Evolutionary conservation across 768 basidiomycete genomes (phyloP), one percentile per base, ranked within the genome.

Genomic region (Leccinum disarticulatum): DNA sequence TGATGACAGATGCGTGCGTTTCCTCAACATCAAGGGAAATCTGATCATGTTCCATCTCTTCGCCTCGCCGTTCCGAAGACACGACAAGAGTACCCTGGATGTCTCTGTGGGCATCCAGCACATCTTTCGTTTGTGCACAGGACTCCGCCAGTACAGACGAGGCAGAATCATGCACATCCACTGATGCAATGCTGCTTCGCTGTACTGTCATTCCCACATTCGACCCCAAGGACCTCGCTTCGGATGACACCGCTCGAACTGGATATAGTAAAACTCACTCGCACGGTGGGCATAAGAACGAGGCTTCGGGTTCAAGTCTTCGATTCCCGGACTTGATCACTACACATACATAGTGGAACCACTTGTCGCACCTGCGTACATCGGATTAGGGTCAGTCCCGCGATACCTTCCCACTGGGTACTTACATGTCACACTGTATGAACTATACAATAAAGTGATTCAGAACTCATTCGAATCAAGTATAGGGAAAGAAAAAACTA

Each of bases 311-410:
- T 38, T 71, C 68, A 30, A 80, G 57, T n/a, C 80, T 72, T 1
- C 66, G 56, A 60, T 84, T 81, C 0, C 64, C 68, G 3, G 68
- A 52, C 14, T 52, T 55, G 41, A 83, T 69, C 15, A 77, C 82
- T 28, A 78, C 77, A 57, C 83, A 84, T 5, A 79, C 83, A 57
- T 78, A 80, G 56, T 84, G 83, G 57, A 80, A 83, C 83, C 83
- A 82, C 56, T 61, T 51, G 2, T 73, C 68, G 55, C 80, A 82
- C 6, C 80, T 81, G 7, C 6, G 51, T 33, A 50, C 6, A 30
- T 22, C 27, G 38, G 22, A 31, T 25, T 22, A 9, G 9, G 35
- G 43, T 60, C 22, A 63, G 43, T 35, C 11, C 7, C 17, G 27
- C 17, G 8, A 13, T 4, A 25, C 4, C 7, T 31, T 22, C 22